Base-by-base conservation (phyloP, 106 monocot genomes). In the Dioscorea zingiberensis region DNA sequence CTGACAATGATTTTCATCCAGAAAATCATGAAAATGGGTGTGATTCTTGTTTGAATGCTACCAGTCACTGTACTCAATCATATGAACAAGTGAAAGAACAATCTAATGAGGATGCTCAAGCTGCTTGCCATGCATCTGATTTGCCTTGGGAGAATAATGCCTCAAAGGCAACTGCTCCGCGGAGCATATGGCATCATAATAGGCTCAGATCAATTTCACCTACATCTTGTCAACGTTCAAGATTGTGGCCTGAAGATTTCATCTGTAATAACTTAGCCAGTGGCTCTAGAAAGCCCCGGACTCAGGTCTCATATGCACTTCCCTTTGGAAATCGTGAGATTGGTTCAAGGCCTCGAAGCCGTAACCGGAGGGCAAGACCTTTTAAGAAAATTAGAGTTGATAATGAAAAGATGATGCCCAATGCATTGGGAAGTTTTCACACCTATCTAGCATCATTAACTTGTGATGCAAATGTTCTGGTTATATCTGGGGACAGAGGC, bases 391-490 rank as follows among this genome's bases (percentile, higher is more conserved):
- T 70, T 16, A 78, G 62, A 68, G 58, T 75, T 58, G 78, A 71
- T 57, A 63, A 30, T 57, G 55, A 51, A 13, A 89, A 67, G 47
- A 76, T 55, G 38, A 9, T 66, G 3, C 16, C 44, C 47, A 45
- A 46, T 68, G 72, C 19, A 55, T 71, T 64, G 48, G 70, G 38
- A 69, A 78, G 25, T 69, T 53, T 47, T 27, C 64, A 69, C n/a
- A 87, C 73, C 28, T 66, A 44, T 60, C 47, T 65, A 17, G 75
- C 63, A 14, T 67, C 74, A 46, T 23, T 77, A 15, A 59, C 32
- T 27, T 97, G 95, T 73, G 71, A 81, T 63, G 95, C 88, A 67
- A 97, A 97, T 85, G 75, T 97, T 21, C 83, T 97, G 18, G 78
- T 91, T n/a, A 85, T 70, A 14, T 48, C 18, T 10, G 78, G 69